Conservation (phyloP, 208 protist species). For the Leishmania lainsoni region DNA sequence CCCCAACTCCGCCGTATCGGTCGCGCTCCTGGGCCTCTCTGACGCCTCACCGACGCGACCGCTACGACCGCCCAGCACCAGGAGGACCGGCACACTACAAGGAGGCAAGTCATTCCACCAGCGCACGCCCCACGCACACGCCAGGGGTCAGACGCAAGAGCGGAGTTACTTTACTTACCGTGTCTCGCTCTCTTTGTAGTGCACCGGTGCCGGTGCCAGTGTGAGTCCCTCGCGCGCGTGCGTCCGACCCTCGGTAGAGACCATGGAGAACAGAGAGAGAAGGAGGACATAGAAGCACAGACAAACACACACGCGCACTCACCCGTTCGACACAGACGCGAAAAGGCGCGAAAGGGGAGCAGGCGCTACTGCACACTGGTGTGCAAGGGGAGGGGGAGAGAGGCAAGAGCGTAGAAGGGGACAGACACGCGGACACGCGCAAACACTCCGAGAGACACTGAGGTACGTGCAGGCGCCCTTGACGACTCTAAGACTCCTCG, state of each 20-base stretch:
- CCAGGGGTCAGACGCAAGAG: not conserved
- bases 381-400: not conserved
- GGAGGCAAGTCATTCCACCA: not conserved
- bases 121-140: not conserved
- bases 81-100: not conserved
- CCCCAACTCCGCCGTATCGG: not conserved
- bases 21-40: not conserved
- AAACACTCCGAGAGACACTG: too few species aligned
- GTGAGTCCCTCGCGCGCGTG: not conserved
- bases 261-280: not conserved
- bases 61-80: not conserved
- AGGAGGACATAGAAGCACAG: not conserved
- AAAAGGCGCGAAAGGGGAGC: not conserved
- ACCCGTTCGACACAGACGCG: not conserved
- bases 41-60: not conserved
- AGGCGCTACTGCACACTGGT: not conserved
- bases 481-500: constrained; percentile 62
- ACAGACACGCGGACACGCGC: not conserved
- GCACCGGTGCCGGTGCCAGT: not conserved
- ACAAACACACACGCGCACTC: not conserved
- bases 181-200: not conserved
- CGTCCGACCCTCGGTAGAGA: not conserved
- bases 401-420: not conserved
- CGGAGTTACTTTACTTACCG: not conserved
- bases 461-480: not conserved